Conservation (phyloP, 306 rosid genomes). For the Cucurbita maxima region DNA sequence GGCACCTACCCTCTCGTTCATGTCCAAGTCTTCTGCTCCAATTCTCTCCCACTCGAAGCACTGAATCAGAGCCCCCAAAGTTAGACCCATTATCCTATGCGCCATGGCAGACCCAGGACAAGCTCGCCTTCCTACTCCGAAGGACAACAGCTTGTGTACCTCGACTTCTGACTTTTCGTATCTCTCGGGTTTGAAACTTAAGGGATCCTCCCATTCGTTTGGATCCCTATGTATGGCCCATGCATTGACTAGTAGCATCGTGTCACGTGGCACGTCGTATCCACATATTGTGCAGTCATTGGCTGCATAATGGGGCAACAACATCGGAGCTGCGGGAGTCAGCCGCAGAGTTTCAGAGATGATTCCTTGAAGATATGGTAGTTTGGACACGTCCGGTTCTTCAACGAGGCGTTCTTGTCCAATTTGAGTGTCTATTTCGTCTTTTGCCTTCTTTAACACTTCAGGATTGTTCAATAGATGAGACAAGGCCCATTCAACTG, state of each 20-base stretch:
- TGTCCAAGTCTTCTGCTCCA: constrained; percentile 13
- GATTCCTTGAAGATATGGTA: constrained; percentile 31
- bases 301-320: constrained; percentile 30
- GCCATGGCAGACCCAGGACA: constrained; percentile 38
- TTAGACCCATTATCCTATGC: constrained; percentile 19
- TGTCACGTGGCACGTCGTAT: constrained; percentile 29
- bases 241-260: constrained; percentile 29
- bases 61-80: constrained; percentile 29
- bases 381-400: constrained; percentile 26
- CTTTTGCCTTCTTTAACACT: constrained; percentile 23
- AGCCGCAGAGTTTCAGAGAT: constrained; percentile 32
- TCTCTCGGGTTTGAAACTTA: constrained; percentile 36
- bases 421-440: constrained; percentile 22
- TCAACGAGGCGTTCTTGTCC: constrained; percentile 28
- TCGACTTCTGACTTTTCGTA: constrained; percentile 5
- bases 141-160: constrained; percentile 15
- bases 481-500: constrained; percentile 50
- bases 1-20: constrained; percentile 23
- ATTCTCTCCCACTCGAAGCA: constrained; percentile 50
- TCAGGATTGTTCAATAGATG: constrained; percentile 35
- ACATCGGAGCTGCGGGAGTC: constrained; percentile 21
- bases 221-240: constrained; percentile 58
- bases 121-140: constrained; percentile 43
- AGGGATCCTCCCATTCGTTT: constrained; percentile 20
- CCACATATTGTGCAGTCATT: constrained; percentile 27